Evolutionary conservation across 768 basidiomycete genomes (phyloP), one percentile per base, ranked within the genome.

Genomic region (Lactarius trivialis): DNA sequence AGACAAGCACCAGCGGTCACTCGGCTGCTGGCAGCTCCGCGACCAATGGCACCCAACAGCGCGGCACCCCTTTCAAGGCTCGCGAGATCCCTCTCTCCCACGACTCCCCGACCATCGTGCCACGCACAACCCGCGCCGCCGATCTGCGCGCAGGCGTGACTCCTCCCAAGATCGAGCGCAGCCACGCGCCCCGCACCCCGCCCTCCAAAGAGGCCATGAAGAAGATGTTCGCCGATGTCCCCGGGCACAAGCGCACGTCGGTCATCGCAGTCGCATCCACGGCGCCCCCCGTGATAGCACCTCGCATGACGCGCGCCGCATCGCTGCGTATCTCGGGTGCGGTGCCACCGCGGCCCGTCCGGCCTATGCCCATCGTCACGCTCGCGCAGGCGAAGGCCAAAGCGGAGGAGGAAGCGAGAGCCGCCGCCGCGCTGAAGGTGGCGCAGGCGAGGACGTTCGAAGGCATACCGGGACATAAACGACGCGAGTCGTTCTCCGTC

Each of bases 401-500:
- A 54, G 71, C 70, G 17, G 69, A 70, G 50, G 67, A 71, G 37
- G 49, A 63, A 21, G 68, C 73, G 30, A 68, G 55, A n/a, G 39
- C 57, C 7, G 64, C 60, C 69, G 68, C 72, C 62, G 68, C 69
- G 63, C 73, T 70, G 43, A 80, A 79, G 72, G 71, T 72, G 34
- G 61, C 60, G 7, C 58, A 58, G 33, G 51, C 55, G 9, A 56
- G 24, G 55, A 82, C 79, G 0, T 93, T 92, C 68, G 86, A 88
- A 0, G 89, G 89, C 36, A 85, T 93, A 3, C 91, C 91, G 6
- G 91, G 91, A 0, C 91, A 93, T 69, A 93, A 93, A 73, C 79
- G 91, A 58, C 76, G 86, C 30, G 88, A 90, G 70, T 82, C 82
- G 15, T 85, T 93, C 64, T 72, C 82, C 7, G 91, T 93, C 9